Evolutionary conservation across 225 moss, liverwort and hornwort genomes (phyloP).

Genomic region (Lunularia cruciata): DNA sequence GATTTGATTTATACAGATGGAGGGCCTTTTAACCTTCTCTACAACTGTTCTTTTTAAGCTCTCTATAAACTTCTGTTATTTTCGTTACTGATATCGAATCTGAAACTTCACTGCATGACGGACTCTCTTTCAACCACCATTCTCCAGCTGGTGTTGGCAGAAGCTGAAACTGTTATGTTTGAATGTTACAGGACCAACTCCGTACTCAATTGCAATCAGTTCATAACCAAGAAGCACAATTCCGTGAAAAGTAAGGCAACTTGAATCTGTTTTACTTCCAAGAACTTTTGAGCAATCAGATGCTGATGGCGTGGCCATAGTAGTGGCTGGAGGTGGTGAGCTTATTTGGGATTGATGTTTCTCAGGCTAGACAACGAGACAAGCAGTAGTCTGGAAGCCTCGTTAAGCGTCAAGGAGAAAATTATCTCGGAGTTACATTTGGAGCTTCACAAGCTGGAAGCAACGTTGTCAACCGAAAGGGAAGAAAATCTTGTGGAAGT

Average conservation of each 20-base stretch:
- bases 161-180: background rate
- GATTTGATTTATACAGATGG: background rate
- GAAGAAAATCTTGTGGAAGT: conserved; percentile 69
- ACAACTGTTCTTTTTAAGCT: no score
- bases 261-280: background rate
- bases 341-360: conserved; percentile 1
- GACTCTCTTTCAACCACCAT: no score
- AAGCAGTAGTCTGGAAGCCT: conserved; percentile 83
- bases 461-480: conserved; percentile 63
- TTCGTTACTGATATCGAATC: no score
- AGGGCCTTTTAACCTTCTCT: background rate
- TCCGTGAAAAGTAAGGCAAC: conserved; percentile 67
- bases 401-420: conserved; percentile 86
- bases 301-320: background rate
- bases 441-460: conserved; percentile 78
- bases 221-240: conserved; percentile 73
- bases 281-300: background rate
- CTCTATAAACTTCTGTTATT: background rate
- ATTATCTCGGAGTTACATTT: conserved; percentile 88
- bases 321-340: background rate
- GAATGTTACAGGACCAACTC: conserved; percentile 70
- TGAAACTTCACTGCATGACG: no score
- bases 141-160: background rate
- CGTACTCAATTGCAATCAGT: conserved; percentile 80
- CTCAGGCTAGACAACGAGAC: conserved; percentile 82